phyloP scores from a whole-genome alignment of 306 rosid genomes.

The Glycine latifolia region DNA sequence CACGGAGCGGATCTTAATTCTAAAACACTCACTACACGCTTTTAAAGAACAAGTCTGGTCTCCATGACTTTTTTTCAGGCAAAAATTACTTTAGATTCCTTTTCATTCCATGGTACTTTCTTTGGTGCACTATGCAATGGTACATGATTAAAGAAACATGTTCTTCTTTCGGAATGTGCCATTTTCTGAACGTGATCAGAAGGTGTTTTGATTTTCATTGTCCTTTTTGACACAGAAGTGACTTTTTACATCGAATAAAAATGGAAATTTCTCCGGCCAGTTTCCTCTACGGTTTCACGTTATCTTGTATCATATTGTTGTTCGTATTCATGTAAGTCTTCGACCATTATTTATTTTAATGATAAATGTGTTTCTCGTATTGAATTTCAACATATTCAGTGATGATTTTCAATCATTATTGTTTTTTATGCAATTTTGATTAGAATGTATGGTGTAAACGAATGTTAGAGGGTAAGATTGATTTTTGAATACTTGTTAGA shows the following conservation, averaged over 20 bases:
- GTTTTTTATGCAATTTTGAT: conserved; percentile 16
- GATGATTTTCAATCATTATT: conserved; percentile 1
- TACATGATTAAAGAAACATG: conserved; percentile 40
- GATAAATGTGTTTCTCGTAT: background rate
- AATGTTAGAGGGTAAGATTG: conserved; percentile 20
- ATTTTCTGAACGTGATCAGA: conserved; percentile 42
- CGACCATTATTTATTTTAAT: background rate
- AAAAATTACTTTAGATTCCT: conserved; percentile 24
- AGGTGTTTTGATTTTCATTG: background rate
- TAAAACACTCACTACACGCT: background rate
- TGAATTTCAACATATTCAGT: conserved; percentile 11
- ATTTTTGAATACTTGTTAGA: background rate
- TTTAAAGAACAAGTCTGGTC: background rate
- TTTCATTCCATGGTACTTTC: background rate
- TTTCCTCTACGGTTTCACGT: conserved; percentile 61
- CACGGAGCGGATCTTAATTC: conserved; percentile 71
- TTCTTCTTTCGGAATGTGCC: conserved; percentile 28
- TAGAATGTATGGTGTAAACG: background rate
- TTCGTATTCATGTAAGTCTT: conserved; percentile 72
- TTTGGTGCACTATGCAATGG: conserved; percentile 25
- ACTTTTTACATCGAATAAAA: conserved; percentile 38
- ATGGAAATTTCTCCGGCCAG: conserved; percentile 70
- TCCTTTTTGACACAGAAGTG: background rate
- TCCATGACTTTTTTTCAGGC: conserved; percentile 1
- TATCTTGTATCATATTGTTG: conserved; percentile 59